Conservation (phyloP, 2,329 filamentous ascomycete species). For the Cytospora mali region DNA sequence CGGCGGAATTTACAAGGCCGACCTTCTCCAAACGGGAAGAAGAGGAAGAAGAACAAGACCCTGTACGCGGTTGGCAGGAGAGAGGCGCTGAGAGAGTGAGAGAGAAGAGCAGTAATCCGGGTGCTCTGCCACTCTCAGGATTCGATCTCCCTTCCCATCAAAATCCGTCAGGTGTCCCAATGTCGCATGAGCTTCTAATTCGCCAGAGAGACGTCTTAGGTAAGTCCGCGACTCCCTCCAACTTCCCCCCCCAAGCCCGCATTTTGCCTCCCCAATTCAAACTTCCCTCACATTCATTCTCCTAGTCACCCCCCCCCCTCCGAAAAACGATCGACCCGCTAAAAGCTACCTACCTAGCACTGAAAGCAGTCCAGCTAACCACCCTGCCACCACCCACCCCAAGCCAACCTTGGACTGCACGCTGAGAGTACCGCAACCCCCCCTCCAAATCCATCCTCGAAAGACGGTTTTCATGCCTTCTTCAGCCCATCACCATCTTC, state of each 20-base stretch:
- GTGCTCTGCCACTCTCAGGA: neutral
- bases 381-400: slow-evolving; percentile 1
- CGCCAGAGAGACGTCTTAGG: neutral
- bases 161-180: neutral
- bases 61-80: neutral
- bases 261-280: slow-evolving; percentile 1
- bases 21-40: neutral
- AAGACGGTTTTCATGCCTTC: slow-evolving; percentile 50
- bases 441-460: slow-evolving; percentile 18
- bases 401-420: slow-evolving; percentile 8
- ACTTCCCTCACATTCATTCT: no score
- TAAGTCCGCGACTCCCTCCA: neutral
- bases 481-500: slow-evolving; percentile 44
- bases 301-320: neutral
- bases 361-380: neutral
- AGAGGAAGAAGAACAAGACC: no score
- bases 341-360: slow-evolving; percentile 6
- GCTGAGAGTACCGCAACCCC: slow-evolving; percentile 3
- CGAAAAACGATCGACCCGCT: slow-evolving; percentile 19
- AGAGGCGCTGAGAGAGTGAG: neutral
- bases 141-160: slow-evolving; percentile 4
- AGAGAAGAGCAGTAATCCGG: neutral
- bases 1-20: neutral
- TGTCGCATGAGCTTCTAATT: neutral
- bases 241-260: neutral